A percentile compares a stretch with the other conserved stretches of the same genome.
Conservation (phyloP, 1,139 yeast species). For the Lodderomyces theae region DNA sequence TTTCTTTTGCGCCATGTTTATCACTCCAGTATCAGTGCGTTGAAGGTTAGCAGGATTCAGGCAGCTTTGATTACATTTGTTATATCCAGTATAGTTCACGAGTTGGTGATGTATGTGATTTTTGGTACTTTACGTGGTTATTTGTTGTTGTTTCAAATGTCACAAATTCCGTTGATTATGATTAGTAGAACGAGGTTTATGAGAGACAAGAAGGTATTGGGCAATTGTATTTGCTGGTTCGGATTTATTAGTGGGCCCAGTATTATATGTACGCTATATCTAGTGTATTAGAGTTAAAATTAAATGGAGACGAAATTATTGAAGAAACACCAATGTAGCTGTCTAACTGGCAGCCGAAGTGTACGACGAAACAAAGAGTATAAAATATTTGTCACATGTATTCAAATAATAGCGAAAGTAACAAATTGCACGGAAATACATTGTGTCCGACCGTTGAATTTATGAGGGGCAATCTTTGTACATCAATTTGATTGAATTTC, state of each 20-base stretch:
- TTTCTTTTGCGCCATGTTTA: slow-evolving; percentile 90
- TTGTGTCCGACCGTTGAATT: background rate
- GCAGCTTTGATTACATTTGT: slow-evolving; percentile 84
- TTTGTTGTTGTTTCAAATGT: slow-evolving; percentile 77
- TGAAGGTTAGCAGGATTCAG: slow-evolving; percentile 57
- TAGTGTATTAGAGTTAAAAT: slow-evolving; percentile 69
- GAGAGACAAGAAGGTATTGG: slow-evolving; percentile 57
- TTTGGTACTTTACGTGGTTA: slow-evolving; percentile 81
- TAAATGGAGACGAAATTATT: too few species aligned
- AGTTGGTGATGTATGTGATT: slow-evolving; percentile 85
- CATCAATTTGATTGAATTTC: background rate
- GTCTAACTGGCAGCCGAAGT: too few species aligned
- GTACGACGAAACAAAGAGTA: too few species aligned
- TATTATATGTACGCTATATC: slow-evolving; percentile 77
- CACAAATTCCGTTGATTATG: slow-evolving; percentile 66
- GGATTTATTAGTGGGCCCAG: slow-evolving; percentile 93
- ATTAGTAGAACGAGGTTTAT: slow-evolving; percentile 51
- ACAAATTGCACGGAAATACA: too few species aligned
- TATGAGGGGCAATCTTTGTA: background rate
- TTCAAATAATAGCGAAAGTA: too few species aligned
- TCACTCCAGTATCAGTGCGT: slow-evolving; percentile 81
- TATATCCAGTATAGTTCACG: slow-evolving; percentile 81
- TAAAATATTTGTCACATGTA: too few species aligned
- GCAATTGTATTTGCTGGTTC: slow-evolving; percentile 85
- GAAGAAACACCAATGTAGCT: too few species aligned